Evolutionary conservation across 2,329 filamentous ascomycete species (phyloP).

Genomic region (Fusarium udum): DNA sequence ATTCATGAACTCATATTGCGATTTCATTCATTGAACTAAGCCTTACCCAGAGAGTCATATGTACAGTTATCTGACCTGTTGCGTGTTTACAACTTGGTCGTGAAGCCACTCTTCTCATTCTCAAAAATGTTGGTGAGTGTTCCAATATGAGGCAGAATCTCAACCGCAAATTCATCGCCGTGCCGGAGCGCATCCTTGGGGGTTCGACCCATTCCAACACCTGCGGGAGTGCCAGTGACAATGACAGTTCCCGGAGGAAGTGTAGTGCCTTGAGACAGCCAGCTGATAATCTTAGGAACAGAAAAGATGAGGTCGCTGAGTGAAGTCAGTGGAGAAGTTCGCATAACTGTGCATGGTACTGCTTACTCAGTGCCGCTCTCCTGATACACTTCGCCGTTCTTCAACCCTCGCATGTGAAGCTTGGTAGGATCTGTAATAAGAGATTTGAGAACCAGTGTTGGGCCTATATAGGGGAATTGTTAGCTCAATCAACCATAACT

Average conservation of each 20-base stretch:
- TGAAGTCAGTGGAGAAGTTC: not conserved
- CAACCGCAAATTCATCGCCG: constrained; percentile 64
- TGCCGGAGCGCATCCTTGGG: constrained; percentile 74
- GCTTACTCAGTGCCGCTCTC: constrained; percentile 42
- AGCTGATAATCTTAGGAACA: constrained; percentile 66
- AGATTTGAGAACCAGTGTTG: constrained; percentile 69
- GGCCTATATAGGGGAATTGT: constrained; percentile 56
- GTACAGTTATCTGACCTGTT: not conserved
- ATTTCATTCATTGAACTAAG: too few relatives aligned
- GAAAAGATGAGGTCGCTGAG: constrained; percentile 69
- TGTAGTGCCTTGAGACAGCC: constrained; percentile 69
- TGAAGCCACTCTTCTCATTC: constrained; percentile 33
- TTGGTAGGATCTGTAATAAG: constrained; percentile 67
- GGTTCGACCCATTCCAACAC: constrained; percentile 75
- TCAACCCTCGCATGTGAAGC: constrained; percentile 62
- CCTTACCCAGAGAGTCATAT: not conserved
- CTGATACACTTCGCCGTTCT: constrained; percentile 59
- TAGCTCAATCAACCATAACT: not conserved
- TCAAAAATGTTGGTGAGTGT: constrained; percentile 51
- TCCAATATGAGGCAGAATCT: constrained; percentile 54
- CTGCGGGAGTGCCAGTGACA: constrained; percentile 74
- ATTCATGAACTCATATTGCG: not conserved
- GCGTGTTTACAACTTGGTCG: constrained; percentile 15
- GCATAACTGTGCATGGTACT: constrained; percentile 14
- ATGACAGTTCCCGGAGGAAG: constrained; percentile 70